These are phyloP conservation scores for Isabelozyma gotoi DNA, from an alignment of 805 yeast species.

Conservation along the genomic window DNA sequence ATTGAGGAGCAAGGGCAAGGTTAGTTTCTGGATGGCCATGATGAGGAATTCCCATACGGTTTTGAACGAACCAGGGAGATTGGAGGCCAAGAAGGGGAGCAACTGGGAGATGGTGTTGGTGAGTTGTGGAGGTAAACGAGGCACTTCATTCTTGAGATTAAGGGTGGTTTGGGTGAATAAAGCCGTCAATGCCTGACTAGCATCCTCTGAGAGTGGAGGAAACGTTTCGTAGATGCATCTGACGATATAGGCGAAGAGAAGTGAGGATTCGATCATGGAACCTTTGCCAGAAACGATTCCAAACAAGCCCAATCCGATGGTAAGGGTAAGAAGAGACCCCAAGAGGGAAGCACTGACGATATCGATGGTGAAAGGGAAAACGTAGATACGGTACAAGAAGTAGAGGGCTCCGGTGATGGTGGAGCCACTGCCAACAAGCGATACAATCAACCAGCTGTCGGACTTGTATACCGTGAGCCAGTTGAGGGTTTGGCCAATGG, in stretches of 20 bases:
- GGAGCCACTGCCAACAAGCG: constrained; percentile 70
- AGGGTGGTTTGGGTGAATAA: constrained; percentile 33
- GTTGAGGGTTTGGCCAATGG: constrained; percentile 77
- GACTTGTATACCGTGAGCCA: constrained; percentile 65
- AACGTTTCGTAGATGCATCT: constrained; percentile 91
- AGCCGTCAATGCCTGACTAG: constrained; percentile 29
- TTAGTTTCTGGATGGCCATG: constrained; percentile 58
- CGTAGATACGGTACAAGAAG: constrained; percentile 80
- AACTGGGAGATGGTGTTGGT: constrained; percentile 31
- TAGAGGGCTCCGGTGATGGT: constrained; percentile 74
- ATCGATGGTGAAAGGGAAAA: constrained; percentile 69
- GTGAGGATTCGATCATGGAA: constrained; percentile 84
- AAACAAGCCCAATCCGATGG: constrained; percentile 70
- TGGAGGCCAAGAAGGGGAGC: constrained; percentile 49
- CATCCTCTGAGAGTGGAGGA: constrained; percentile 73
- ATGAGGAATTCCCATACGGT: constrained; percentile 55
- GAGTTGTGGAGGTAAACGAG: constrained; percentile 36
- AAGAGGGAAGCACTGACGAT: constrained; percentile 75
- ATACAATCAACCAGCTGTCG: constrained; percentile 77
- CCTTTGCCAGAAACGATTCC: constrained; percentile 86
- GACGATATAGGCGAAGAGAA: constrained; percentile 86
- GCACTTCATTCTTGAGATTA: constrained; percentile 33
- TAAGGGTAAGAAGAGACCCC: constrained; percentile 80
- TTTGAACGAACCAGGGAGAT: constrained; percentile 52
- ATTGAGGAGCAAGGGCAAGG: constrained; percentile 79